Percentiles rank a stretch among this genome's conserved stretches.
Evolutionary conservation across 768 basidiomycete genomes (phyloP).

Genomic region (Suillus bovinus): DNA sequence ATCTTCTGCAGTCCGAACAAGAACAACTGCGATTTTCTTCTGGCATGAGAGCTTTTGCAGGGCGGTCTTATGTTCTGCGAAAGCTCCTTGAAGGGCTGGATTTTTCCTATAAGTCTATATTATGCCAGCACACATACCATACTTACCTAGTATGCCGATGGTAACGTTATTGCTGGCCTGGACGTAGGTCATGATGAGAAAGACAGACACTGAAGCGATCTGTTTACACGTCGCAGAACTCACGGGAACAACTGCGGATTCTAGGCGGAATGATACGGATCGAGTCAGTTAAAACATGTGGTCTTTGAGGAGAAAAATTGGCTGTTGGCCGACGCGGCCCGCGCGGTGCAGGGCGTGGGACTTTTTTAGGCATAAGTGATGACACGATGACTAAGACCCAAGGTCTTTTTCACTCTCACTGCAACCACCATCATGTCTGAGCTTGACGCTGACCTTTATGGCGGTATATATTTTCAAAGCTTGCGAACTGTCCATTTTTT

Average conservation of each 20-base stretch:
- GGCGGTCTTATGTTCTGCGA: constrained; percentile 79
- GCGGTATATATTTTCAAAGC: constrained; percentile 51
- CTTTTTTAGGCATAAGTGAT: constrained; percentile 5
- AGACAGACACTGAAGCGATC: background rate
- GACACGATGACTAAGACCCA: constrained; percentile 28
- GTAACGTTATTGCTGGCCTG: constrained; percentile 18
- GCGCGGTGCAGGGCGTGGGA: constrained; percentile 26
- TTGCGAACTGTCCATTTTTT: background rate
- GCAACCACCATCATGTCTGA: constrained; percentile 51
- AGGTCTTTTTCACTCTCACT: constrained; percentile 31
- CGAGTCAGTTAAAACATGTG: background rate
- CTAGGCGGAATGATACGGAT: constrained; percentile 2
- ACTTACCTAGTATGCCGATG: constrained; percentile 56
- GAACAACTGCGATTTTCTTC: constrained; percentile 45
- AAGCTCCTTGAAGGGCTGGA: constrained; percentile 90
- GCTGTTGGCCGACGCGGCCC: constrained; percentile 13
- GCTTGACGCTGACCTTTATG: constrained; percentile 88
- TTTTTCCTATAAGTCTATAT: background rate
- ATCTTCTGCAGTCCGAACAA: constrained; percentile 77
- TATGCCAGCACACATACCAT: background rate
- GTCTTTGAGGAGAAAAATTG: background rate
- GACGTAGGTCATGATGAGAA: constrained; percentile 11
- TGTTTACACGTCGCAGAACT: constrained; percentile 1
- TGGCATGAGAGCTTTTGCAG: constrained; percentile 57
- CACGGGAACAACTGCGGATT: background rate